phyloP scores from a whole-genome alignment of 2,329 filamentous ascomycete genomes.

The Penicillium sp. region DNA sequence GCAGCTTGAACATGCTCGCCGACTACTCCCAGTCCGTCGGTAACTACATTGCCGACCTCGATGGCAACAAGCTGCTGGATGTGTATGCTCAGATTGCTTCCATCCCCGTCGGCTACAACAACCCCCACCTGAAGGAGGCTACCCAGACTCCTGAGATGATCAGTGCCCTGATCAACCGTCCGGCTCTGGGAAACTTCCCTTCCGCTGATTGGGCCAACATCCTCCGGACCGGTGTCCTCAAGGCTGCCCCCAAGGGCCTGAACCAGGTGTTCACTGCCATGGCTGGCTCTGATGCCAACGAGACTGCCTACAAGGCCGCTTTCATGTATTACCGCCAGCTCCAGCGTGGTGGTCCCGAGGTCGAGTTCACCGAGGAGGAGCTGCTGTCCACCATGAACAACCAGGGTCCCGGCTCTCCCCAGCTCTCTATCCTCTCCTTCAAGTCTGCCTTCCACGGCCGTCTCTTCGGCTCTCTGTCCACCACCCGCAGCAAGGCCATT shows the following conservation, averaged over 20 bases:
- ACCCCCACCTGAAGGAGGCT: conserved; percentile 68
- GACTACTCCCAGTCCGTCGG: conserved; percentile 73
- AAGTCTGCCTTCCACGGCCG: conserved; percentile 86
- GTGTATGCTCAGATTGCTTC: conserved; percentile 84
- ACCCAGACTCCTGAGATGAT: conserved; percentile 76
- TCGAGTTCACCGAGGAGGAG: conserved; percentile 78
- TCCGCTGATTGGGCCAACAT: conserved; percentile 78
- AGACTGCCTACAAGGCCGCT: conserved; percentile 90
- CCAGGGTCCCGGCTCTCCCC: conserved; percentile 71
- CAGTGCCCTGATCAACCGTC: conserved; percentile 79
- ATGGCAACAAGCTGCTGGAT: conserved; percentile 53
- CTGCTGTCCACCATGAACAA: conserved; percentile 75
- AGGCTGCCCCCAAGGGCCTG: conserved; percentile 76
- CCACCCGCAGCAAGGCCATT: conserved; percentile 87
- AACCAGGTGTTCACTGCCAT: conserved; percentile 89
- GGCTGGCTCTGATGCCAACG: conserved; percentile 88
- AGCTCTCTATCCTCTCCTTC: conserved; percentile 85
- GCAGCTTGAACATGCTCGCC: conserved; percentile 78
- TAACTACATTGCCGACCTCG: conserved; percentile 65
- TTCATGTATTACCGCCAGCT: conserved; percentile 88
- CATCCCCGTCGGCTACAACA: conserved; percentile 91
- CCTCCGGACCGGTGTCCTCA: conserved; percentile 75
- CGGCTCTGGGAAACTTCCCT: conserved; percentile 87
- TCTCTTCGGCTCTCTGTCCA: conserved; percentile 81
- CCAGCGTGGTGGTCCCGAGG: conserved; percentile 72